Evolutionary conservation across 176 grass and related monocot species (phyloP).

Genomic region (Juncus inflexus): DNA sequence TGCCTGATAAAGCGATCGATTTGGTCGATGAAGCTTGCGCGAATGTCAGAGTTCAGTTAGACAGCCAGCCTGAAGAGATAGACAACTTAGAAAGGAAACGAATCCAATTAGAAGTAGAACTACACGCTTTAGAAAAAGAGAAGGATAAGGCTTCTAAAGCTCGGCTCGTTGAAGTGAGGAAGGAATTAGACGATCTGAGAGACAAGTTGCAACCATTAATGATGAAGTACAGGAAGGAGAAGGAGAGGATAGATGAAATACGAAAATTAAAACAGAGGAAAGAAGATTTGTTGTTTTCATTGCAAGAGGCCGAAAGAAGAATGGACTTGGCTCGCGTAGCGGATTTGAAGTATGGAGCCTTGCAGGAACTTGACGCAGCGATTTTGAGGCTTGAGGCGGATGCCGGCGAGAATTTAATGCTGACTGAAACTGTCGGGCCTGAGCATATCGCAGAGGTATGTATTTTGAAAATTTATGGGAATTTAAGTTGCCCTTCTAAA

Average conservation of each 20-base stretch:
- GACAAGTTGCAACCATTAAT: slow-evolving; percentile 70
- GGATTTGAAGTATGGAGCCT: slow-evolving; percentile 51
- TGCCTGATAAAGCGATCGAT: slow-evolving; percentile 82
- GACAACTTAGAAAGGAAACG: slow-evolving; percentile 75
- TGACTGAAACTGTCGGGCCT: slow-evolving; percentile 64
- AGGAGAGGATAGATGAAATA: slow-evolving; percentile 80
- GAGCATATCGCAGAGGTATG: slow-evolving; percentile 75
- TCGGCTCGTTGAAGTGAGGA: slow-evolving; percentile 57
- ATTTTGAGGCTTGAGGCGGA: slow-evolving; percentile 70
- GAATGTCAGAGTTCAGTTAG: slow-evolving; percentile 72
- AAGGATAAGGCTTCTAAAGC: slow-evolving; percentile 83
- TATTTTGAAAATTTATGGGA: too few relatives aligned
- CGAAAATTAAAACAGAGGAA: slow-evolving; percentile 54
- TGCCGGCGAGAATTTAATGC: slow-evolving; percentile 68
- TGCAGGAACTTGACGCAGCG: slow-evolving; percentile 56
- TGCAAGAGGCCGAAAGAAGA: slow-evolving; percentile 68
- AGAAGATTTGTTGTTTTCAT: slow-evolving; percentile 45
- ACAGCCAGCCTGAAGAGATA: slow-evolving; percentile 78
- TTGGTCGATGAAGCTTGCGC: slow-evolving; percentile 81
- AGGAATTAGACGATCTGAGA: slow-evolving; percentile 69
- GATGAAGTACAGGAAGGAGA: slow-evolving; percentile 78
- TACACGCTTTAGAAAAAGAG: slow-evolving; percentile 76
- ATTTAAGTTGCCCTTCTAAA: neutral
- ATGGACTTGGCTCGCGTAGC: slow-evolving; percentile 77
- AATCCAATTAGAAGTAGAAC: slow-evolving; percentile 76